Evolutionary conservation across 2,329 filamentous ascomycete genomes (phyloP).

Genomic region (Fusarium humuli): DNA sequence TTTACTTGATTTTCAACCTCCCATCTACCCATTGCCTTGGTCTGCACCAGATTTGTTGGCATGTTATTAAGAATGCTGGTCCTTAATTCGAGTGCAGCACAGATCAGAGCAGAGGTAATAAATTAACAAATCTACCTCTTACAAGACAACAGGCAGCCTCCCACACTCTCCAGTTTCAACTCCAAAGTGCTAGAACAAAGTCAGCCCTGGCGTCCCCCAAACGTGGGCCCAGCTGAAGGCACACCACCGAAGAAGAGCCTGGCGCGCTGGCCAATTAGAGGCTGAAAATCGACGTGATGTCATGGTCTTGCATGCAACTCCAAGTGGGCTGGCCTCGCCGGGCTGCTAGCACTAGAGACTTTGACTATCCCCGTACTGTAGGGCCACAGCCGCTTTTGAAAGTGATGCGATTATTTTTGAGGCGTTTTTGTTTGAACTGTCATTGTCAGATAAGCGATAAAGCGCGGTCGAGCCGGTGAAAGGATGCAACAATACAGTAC

Average conservation of each 20-base stretch:
- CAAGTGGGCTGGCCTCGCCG: conserved; percentile 26
- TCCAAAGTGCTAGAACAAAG: conserved; percentile 32
- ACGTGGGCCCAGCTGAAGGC: conserved; percentile 40
- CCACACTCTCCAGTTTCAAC: conserved; percentile 30
- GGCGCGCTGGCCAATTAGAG: conserved; percentile 30
- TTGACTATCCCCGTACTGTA: conserved; percentile 9
- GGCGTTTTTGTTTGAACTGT: conserved; percentile 15
- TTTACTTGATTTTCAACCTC: conserved; percentile 17
- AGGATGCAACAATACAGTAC: conserved; percentile 6
- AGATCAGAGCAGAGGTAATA: not conserved
- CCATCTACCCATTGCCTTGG: conserved; percentile 26
- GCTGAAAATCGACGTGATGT: conserved; percentile 31
- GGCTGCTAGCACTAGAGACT: conserved; percentile 7
- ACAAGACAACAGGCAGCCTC: conserved; percentile 10
- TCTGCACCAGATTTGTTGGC: conserved; percentile 30
- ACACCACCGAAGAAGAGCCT: conserved; percentile 43
- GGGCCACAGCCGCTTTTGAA: conserved; percentile 24
- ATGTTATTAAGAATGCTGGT: conserved; percentile 36
- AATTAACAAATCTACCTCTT: conserved; percentile 32
- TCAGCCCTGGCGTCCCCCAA: conserved; percentile 38
- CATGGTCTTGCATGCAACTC: conserved; percentile 30
- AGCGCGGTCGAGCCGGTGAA: conserved; percentile 5
- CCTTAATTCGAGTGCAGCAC: conserved; percentile 21
- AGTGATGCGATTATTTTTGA: conserved; percentile 9
- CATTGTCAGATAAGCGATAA: conserved; percentile 34